Percentiles rank a stretch among this genome's conserved stretches.
phyloP scores from a whole-genome alignment of 2,329 filamentous ascomycete species.

The Sphaerulina musiva region DNA sequence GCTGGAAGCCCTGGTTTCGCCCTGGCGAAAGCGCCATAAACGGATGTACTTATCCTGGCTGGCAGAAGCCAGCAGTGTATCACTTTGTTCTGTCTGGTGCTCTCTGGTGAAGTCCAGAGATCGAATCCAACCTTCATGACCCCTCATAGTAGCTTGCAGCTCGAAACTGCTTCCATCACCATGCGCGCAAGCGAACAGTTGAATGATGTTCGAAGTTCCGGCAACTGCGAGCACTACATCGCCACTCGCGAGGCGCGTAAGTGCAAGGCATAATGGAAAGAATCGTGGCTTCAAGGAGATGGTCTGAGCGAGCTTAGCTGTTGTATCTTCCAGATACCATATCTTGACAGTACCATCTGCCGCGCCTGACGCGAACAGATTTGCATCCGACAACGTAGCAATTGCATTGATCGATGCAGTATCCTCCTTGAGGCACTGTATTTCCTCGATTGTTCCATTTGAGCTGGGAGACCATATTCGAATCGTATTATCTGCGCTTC shows the following conservation, averaged over 20 bases:
- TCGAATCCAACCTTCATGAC: constrained; percentile 92
- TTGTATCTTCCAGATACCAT: constrained; percentile 55
- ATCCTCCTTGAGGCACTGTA: constrained; percentile 57
- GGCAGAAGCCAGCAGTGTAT: constrained; percentile 80
- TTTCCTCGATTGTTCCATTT: constrained; percentile 35
- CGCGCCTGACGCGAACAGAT: constrained; percentile 53
- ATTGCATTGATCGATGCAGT: constrained; percentile 66
- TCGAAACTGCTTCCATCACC: constrained; percentile 50
- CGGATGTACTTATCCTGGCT: constrained; percentile 97
- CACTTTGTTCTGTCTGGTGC: constrained; percentile 48
- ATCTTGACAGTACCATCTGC: constrained; percentile 57
- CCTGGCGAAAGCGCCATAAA: constrained; percentile 75
- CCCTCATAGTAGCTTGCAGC: constrained; percentile 68
- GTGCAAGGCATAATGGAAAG: constrained; percentile 71
- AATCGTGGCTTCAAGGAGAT: constrained; percentile 69
- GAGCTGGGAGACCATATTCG: constrained; percentile 51
- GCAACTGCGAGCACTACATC: constrained; percentile 63
- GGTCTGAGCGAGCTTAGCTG: constrained; percentile 56
- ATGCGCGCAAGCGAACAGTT: constrained; percentile 62
- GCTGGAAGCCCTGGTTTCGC: constrained; percentile 21
- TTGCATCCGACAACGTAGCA: constrained; percentile 40
- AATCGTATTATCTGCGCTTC: constrained; percentile 72
- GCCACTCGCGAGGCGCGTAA: constrained; percentile 52
- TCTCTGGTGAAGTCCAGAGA: constrained; percentile 73
- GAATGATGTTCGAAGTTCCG: constrained; percentile 75